phyloP scores from a whole-genome alignment of 2,329 filamentous ascomycete genomes.

The Fusarium pseudoanthophilum region DNA sequence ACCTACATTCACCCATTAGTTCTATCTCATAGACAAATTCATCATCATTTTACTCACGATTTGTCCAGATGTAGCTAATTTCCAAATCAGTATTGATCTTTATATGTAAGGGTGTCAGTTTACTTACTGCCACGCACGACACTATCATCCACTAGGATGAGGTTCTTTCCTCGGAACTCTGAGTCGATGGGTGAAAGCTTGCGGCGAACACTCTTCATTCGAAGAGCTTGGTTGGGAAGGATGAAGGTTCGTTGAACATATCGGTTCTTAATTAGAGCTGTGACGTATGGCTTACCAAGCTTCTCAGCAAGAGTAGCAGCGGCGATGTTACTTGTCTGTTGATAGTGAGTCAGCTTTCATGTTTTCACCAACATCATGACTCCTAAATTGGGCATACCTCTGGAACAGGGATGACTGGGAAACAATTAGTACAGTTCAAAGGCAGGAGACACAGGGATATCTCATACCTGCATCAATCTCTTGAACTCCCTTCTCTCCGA shows the following conservation, averaged over 20 bases:
- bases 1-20: slow-evolving; percentile 38
- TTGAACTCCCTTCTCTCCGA: slow-evolving; percentile 75
- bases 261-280: slow-evolving; percentile 89
- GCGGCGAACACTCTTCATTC: slow-evolving; percentile 86
- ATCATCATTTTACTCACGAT: slow-evolving; percentile 64
- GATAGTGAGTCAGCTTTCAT: background rate
- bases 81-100: background rate
- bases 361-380: background rate
- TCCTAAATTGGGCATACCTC: slow-evolving; percentile 44
- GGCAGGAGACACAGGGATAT: background rate
- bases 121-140: slow-evolving; percentile 75
- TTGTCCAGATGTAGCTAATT: slow-evolving; percentile 65
- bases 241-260: slow-evolving; percentile 92
- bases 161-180: slow-evolving; percentile 83
- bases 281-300: slow-evolving; percentile 80
- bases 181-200: slow-evolving; percentile 89
- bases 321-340: slow-evolving; percentile 80
- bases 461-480: slow-evolving; percentile 75
- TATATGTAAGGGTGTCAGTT: background rate
- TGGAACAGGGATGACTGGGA: slow-evolving; percentile 61
- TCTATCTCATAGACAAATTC: slow-evolving; percentile 25
- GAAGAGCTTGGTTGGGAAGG: slow-evolving; percentile 75
- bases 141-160: slow-evolving; percentile 88
- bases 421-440: slow-evolving; percentile 10
- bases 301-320: slow-evolving; percentile 80